Percentiles rank a stretch among this genome's conserved stretches.
These are phyloP conservation scores for Phialophora macrospora DNA, from an alignment of 2,329 filamentous ascomycete species.

Conservation along the genomic window DNA sequence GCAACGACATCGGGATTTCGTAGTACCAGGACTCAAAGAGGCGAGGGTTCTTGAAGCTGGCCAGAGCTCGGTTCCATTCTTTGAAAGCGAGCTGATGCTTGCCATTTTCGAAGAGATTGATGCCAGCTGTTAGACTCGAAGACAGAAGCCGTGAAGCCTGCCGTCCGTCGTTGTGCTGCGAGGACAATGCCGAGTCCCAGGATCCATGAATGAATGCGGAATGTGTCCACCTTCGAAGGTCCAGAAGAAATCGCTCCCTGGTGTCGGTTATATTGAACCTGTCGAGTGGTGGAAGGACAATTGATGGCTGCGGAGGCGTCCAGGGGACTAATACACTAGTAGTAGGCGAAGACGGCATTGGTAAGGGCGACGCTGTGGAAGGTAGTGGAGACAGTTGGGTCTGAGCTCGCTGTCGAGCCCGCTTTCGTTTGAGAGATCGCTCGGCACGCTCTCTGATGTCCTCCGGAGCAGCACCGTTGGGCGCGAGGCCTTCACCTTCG, in stretches of 20 bases:
- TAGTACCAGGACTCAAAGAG: conserved; percentile 36
- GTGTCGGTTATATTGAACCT: conserved; percentile 16
- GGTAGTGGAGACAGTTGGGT: conserved; percentile 12
- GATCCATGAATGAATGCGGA: conserved; percentile 28
- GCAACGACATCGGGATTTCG: conserved; percentile 33
- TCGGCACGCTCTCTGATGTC: conserved; percentile 17
- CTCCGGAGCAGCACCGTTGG: conserved; percentile 5
- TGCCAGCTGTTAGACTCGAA: conserved; percentile 25
- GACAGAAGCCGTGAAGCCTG: conserved; percentile 28
- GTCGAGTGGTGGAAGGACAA: conserved; percentile 19
- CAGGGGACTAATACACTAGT: conserved; percentile 6
- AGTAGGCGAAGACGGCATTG: conserved; percentile 2
- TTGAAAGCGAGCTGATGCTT: conserved; percentile 24
- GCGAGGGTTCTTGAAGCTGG: conserved; percentile 28
- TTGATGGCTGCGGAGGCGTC: not conserved
- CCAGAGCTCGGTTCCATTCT: conserved; percentile 28
- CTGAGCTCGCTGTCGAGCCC: conserved; percentile 12
- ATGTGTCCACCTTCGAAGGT: conserved; percentile 32
- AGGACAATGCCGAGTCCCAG: conserved; percentile 26
- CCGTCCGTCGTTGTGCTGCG: conserved; percentile 25
- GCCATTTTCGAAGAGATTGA: conserved; percentile 30
- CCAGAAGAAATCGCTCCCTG: conserved; percentile 27
- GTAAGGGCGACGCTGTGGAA: conserved; percentile 2
- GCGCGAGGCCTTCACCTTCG: conserved; percentile 16
- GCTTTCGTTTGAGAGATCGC: conserved; percentile 26